These are phyloP conservation scores for Erythrophleum ivorense DNA, from an alignment of 331 rosid genomes.

Conservation along the genomic window DNA sequence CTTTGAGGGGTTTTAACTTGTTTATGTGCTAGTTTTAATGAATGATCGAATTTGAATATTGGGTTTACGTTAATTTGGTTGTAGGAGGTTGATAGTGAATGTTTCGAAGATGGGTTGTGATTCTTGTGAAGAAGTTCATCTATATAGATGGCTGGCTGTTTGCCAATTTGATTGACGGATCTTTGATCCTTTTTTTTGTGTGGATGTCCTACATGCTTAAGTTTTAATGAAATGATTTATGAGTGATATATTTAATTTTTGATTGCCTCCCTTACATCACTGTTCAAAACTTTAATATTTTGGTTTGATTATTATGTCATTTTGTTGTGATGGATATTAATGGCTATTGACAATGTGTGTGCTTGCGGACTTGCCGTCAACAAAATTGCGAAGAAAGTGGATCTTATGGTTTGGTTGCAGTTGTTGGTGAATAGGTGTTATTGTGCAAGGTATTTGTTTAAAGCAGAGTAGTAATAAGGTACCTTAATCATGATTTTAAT, in stretches of 20 bases:
- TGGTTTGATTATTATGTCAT: no score
- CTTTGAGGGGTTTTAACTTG: neutral
- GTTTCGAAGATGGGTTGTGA: neutral
- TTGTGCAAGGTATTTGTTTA: neutral
- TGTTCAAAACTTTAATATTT: no score
- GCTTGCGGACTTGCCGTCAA: neutral
- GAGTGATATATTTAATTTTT: neutral
- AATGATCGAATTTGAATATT: neutral
- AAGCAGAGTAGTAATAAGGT: neutral
- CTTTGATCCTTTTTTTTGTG: neutral
- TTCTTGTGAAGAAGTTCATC: neutral
- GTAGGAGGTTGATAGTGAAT: neutral
- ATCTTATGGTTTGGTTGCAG: no score
- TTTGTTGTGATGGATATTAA: neutral
- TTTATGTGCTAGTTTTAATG: neutral
- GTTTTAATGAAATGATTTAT: neutral
- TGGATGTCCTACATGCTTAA: neutral
- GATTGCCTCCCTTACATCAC: no score
- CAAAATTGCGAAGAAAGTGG: neutral
- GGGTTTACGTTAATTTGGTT: neutral
- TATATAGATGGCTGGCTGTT: neutral
- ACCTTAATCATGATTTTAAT: neutral
- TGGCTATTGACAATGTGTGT: neutral
- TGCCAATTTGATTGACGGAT: neutral
- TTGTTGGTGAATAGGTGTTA: neutral